Base-by-base conservation (phyloP, 805 yeast species). In the Yarrowia osloensis region DNA sequence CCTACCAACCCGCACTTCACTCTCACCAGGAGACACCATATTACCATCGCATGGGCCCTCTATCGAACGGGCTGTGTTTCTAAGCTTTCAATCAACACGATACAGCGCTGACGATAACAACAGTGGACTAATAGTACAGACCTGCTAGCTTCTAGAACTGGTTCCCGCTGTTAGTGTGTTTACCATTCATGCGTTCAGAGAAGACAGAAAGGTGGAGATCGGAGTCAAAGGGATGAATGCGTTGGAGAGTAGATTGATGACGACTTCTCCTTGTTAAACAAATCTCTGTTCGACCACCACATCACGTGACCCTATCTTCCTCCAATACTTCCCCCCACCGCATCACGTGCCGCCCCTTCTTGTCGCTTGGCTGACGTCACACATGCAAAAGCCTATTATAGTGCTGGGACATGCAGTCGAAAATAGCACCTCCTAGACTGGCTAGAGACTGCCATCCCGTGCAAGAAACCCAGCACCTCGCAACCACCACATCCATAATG, bases 351-450 rank as follows among this genome's bases (percentile, higher is more conserved):
- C 33, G 17, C 21, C 50, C 29, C 31, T 46, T 26, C 39, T 42
- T 22, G 21, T 11, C 37, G 13, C 59, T 54, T 35, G 44, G 44
- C 61, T 54, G 61, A 54, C 61, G 61, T 54, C 61, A 54, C 61
- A 33, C 42, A 52, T 54, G 61, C 61, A 54, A 54, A 52, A 54
- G 61, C 61, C 61, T 54, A 52, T 19, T 35, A 22, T 31, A 22
- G 61, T 42, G 37, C 39, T 40, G 42, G 52, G 63, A 47, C 31
- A 35, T 24, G 37, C 62, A 62, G 66, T 46, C 57, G 61, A 46
- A 35, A 44, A 62, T 33, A 35, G 57, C 31, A 40, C 52, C 42
- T 29, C 61, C 42, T 42, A 31, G 59, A 22, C 66, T 28, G 40
- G 55, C 22, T 61, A 15, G 62, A 40, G 31, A 29, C n/a, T n/a